Base-by-base conservation (phyloP, 371 early-diverging fungal species). In the Zopfochytrium polystomum region DNA sequence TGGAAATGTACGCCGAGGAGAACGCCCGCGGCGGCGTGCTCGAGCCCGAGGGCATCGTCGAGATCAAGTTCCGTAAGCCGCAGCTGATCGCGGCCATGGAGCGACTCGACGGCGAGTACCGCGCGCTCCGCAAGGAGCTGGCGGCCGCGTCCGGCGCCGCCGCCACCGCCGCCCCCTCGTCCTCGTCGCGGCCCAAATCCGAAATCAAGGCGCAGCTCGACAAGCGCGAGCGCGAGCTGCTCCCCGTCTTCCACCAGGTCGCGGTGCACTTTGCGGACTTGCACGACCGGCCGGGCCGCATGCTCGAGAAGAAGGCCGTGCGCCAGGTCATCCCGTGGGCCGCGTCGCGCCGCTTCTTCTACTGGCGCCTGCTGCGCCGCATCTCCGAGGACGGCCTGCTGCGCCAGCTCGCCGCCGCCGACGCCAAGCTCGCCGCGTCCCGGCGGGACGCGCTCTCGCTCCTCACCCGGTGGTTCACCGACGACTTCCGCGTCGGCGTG, bases 1-100 rank as follows among this genome's bases (percentile, higher is more conserved):
- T 99, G 94, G 95, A 93, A 75, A 97, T 99, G 93, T 95, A 96
- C 68, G 96, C 95, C 20, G 96, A 96, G 72, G 79, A 77, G 46
- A 81, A 88, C 44, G 84, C 95, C 3, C 86, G 94, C 51, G 98
- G 95, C 59, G 95, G 98, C 71, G 96, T 99, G 2, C 77, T 99
- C 6, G 98, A 99, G 77, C 97, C 99, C 34, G 93, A 96, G 62
- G 99, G 99, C 68, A 89, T 98, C 58, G 92, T 96, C n/a, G 94
- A 93, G 68, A 96, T 99, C 83, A 99, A 99, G 84, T 97, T 89
- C 89, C 90, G 98, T 47, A 89, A 88, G 76, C 90, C 95, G 29
- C 76, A 92, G 72, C 64, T 95, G 63, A 66, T 95, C 48, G 87
- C 90, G 3, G 87, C 92, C 30, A 94, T 96, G 89, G 95, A 90